Conservation (phyloP, 139 green algal species). For the Bryopsis sp. region DNA sequence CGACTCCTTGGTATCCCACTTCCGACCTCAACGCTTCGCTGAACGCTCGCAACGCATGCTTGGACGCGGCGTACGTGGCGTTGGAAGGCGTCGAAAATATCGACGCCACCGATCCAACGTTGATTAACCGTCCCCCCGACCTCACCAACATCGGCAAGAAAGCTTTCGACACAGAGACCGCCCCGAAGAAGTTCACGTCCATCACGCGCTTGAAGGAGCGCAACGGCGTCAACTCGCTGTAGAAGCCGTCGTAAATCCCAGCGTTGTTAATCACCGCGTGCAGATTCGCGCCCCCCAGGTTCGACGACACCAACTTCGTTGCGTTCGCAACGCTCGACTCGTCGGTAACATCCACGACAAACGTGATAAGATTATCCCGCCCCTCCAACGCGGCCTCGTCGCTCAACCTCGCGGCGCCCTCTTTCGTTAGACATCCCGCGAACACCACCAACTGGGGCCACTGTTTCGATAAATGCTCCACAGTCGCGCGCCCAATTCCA, state of each 20-base stretch:
- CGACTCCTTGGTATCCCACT: neutral
- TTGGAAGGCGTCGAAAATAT: neutral
- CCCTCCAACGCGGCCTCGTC: no score
- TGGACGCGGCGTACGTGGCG: conserved; percentile 13
- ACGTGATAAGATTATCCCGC: neutral
- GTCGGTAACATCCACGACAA: conserved; percentile 8
- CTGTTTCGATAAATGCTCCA: neutral
- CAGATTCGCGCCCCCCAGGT: neutral
- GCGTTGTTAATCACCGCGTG: conserved; percentile 18
- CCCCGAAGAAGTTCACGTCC: conserved; percentile 15
- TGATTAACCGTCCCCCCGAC: conserved; percentile 3
- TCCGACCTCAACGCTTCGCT: neutral
- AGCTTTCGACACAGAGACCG: conserved; percentile 14
- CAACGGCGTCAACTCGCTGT: neutral
- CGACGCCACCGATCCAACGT: neutral
- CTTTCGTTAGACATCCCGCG: conserved; percentile 16
- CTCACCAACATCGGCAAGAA: conserved; percentile 15
- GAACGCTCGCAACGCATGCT: conserved; percentile 7
- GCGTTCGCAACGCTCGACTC: neutral
- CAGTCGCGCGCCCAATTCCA: conserved; percentile 2
- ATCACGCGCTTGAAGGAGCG: conserved; percentile 11
- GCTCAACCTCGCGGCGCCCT: neutral
- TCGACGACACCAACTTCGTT: neutral
- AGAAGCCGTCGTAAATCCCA: conserved; percentile 2
- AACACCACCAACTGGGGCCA: conserved; percentile 11